Percentiles rank a stretch among this genome's conserved stretches.
Conservation (phyloP, 768 basidiomycete species). For the Asterophora lycoperdoides region DNA sequence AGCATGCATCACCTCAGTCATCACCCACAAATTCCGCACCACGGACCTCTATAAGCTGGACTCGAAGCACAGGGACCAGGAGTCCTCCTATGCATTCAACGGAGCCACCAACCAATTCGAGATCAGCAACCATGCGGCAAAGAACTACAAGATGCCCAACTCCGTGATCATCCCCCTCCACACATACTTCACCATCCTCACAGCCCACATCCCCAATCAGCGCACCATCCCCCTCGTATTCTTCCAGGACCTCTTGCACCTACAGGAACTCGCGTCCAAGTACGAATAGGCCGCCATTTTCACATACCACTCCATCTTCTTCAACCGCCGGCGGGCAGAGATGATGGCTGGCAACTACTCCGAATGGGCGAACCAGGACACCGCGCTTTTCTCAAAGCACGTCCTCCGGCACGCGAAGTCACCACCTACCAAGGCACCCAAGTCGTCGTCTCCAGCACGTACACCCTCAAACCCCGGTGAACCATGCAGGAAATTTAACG, state of each 20-base stretch:
- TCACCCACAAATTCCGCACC: neutral
- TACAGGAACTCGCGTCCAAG: neutral
- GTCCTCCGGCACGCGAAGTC: neutral
- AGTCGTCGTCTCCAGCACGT: too few relatives aligned
- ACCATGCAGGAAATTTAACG: neutral
- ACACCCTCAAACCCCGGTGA: neutral
- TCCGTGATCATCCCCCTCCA: neutral
- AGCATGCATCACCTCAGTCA: neutral
- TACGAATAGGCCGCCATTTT: neutral
- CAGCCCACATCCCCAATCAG: neutral
- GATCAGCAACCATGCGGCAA: neutral
- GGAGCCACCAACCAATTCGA: neutral
- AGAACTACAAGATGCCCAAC: slow-evolving; percentile 1
- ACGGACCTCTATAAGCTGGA: slow-evolving; percentile 3
- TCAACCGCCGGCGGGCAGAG: too few relatives aligned
- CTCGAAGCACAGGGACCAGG: neutral
- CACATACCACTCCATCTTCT: neutral
- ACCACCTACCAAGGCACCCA: neutral
- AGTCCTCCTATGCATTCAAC: neutral
- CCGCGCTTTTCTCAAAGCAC: neutral
- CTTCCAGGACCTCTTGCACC: neutral
- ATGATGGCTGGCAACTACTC: too few relatives aligned
- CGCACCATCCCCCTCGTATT: neutral
- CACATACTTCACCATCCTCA: neutral
- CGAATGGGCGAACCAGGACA: neutral